These are phyloP conservation scores for Colletotrichum sp. DNA, from an alignment of 2,329 filamentous ascomycete species.

Conservation along the genomic window DNA sequence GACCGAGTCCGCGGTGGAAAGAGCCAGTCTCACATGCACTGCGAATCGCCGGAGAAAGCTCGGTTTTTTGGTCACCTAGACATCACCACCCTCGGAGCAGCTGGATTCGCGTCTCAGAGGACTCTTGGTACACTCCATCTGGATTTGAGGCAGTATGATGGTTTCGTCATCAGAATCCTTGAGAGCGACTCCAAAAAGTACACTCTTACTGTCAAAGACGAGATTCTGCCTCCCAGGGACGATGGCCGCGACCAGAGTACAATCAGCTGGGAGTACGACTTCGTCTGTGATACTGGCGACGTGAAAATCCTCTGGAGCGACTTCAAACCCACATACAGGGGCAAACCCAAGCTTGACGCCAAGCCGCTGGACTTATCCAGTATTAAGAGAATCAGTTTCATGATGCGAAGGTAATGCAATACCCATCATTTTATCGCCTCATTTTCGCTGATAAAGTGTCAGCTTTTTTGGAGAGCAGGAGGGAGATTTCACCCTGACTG, in stretches of 20 bases:
- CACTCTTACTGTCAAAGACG: constrained; percentile 77
- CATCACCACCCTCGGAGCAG: constrained; percentile 76
- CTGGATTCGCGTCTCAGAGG: constrained; percentile 82
- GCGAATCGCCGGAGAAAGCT: constrained; percentile 43
- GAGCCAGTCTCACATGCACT: constrained; percentile 59
- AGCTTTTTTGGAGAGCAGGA: constrained; percentile 80
- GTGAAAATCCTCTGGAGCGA: constrained; percentile 68
- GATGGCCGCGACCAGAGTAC: constrained; percentile 76
- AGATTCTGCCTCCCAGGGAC: constrained; percentile 58
- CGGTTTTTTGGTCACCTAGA: constrained; percentile 75
- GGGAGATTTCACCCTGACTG: constrained; percentile 66
- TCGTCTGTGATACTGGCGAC: constrained; percentile 43
- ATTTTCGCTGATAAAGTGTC: constrained; percentile 25
- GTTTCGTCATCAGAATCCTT: constrained; percentile 59
- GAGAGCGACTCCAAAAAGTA: constrained; percentile 70
- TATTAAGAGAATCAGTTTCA: constrained; percentile 74
- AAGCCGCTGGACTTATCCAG: constrained; percentile 61
- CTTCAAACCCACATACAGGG: constrained; percentile 77
- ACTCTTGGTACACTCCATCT: constrained; percentile 65
- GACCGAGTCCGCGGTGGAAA: constrained; percentile 79
- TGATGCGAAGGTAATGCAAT: constrained; percentile 77
- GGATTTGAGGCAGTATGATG: constrained; percentile 69
- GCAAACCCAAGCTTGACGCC: constrained; percentile 66
- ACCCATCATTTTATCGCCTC: not conserved
- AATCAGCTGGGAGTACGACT: constrained; percentile 77